Base-by-base conservation (phyloP, 148 eudicot species). In the Persicaria maculosa region DNA sequence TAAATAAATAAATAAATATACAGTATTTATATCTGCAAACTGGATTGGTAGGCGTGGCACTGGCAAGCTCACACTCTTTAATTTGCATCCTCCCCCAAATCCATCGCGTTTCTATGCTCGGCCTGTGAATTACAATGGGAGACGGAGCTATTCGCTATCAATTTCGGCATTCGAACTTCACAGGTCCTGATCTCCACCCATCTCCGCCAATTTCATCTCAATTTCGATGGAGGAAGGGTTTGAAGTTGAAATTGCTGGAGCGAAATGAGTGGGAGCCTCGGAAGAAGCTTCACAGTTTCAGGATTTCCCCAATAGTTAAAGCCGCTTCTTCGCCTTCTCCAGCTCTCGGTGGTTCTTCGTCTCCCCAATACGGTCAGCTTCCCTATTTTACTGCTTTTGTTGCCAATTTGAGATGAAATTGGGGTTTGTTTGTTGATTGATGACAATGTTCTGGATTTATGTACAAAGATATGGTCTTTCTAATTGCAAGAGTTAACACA, bases 321-420 rank as follows among this genome's bases (percentile, higher is more conserved):
- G 84, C 82, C 79, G 83, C 84, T 52, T 73, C 82, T 11, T 82
- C 90, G 55, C 68, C 90, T 68, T 82, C 90, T 74, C 80, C 86
- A 64, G 75, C 86, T n/a, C 77, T 79, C 45, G 82, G 80, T 74
- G 82, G 80, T 3, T 78, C 85, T 70, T 77, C 74, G n/a, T 48
- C 83, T 68, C 80, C 89, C 9, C 80, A 79, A 57, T 86, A 82
- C 50, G 87, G 89, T 86, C 68, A 74, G 44, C n/a, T 70, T 65
- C 47, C 47, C 46, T 71, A 50, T 2, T 62, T 48, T 40, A 15
- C 45, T 40, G 46, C 11, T 64, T 61, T 31, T 36, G 15, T 36
- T 64, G 17, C 36, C 44, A 31, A 5, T 40, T 64, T 31, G 4
- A 11, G 45, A 36, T 64, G 68, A 62, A 31, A 62, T 4, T 62